Evolutionary conservation across 2,329 filamentous ascomycete species (phyloP).

Genomic region (Lachnellula arida): DNA sequence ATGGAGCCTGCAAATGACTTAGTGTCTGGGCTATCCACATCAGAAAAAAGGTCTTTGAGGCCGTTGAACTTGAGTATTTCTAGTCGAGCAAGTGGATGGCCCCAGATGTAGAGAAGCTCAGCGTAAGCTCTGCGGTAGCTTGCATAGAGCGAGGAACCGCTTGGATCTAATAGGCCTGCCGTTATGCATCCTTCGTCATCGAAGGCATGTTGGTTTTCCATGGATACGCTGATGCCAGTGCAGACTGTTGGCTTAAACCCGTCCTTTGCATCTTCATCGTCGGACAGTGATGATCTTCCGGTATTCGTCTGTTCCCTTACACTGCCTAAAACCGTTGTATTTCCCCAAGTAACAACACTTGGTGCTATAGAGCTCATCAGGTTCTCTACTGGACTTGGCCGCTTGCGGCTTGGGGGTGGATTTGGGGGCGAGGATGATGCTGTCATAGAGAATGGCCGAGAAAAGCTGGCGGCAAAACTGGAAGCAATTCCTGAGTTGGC

Average conservation of each 20-base stretch:
- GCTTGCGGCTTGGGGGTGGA: conserved; percentile 44
- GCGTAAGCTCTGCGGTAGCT: conserved; percentile 62
- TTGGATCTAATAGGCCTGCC: conserved; percentile 51
- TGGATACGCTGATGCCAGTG: conserved; percentile 38
- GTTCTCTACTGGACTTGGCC: conserved; percentile 57
- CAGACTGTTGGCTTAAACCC: conserved; percentile 22
- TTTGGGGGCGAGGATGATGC: conserved; percentile 42
- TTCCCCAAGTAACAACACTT: conserved; percentile 35
- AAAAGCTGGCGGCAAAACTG: conserved; percentile 51
- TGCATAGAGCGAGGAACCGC: conserved; percentile 45
- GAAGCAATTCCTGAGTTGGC: conserved; percentile 52
- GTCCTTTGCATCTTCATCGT: conserved; percentile 24
- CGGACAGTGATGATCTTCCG: conserved; percentile 26
- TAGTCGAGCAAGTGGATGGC: conserved; percentile 55
- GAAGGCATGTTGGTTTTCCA: conserved; percentile 61
- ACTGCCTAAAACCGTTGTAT: conserved; percentile 35
- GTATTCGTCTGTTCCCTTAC: conserved; percentile 29
- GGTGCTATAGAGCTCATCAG: conserved; percentile 51
- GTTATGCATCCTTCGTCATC: conserved; percentile 64
- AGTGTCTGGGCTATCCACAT: conserved; percentile 26
- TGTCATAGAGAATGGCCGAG: conserved; percentile 34
- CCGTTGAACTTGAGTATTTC: conserved; percentile 68
- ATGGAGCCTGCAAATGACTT: conserved; percentile 27
- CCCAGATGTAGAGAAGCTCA: conserved; percentile 65
- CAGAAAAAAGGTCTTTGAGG: conserved; percentile 44